These are phyloP conservation scores for Solanum chacoense DNA, from an alignment of 305 asterid genomes.

Conservation along the genomic window DNA sequence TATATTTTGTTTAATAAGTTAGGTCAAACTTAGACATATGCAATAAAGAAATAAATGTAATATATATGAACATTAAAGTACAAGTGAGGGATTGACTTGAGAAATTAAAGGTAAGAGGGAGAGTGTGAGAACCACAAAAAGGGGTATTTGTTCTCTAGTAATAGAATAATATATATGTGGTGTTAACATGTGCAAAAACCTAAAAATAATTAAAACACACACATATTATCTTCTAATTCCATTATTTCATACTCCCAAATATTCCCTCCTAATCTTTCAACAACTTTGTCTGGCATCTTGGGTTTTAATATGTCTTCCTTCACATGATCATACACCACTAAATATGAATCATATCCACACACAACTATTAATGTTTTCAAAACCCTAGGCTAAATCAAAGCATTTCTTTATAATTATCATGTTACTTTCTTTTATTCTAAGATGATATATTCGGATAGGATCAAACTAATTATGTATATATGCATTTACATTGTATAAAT, in stretches of 20 bases:
- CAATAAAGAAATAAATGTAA: neutral
- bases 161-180: neutral
- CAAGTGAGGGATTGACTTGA: constrained; percentile 30
- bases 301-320: constrained; percentile 52
- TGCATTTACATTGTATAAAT: neutral
- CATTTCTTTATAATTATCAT: neutral
- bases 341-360: constrained; percentile 21
- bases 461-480: neutral
- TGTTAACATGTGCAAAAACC: constrained; percentile 18
- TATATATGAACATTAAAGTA: constrained; percentile 13
- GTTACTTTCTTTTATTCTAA: constrained; percentile 10
- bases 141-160: constrained; percentile 26
- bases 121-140: constrained; percentile 15
- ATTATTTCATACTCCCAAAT: constrained; percentile 60
- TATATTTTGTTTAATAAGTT: neutral
- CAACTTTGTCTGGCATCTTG: constrained; percentile 69
- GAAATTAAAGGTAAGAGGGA: constrained; percentile 13
- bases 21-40: neutral
- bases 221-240: constrained; percentile 59
- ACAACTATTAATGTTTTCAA: constrained; percentile 20
- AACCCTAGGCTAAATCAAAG: constrained; percentile 75
- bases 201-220: constrained; percentile 19
- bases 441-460: neutral
- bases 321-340: constrained; percentile 23
- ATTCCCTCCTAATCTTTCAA: constrained; percentile 69